These are phyloP conservation scores for Ogataea haglerorum DNA, from an alignment of 805 yeast species.

Conservation along the genomic window DNA sequence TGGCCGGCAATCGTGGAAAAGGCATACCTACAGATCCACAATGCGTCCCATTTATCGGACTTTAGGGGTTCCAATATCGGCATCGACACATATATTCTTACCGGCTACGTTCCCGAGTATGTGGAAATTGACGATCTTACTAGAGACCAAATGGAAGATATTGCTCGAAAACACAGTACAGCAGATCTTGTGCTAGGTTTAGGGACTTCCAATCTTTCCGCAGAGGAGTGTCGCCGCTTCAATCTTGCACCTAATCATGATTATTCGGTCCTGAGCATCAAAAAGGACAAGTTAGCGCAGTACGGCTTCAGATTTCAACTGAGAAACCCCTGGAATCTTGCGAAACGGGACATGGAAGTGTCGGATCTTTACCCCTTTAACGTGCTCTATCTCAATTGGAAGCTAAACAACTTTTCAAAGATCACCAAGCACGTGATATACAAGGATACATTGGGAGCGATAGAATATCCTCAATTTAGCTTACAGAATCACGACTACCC, in stretches of 20 bases:
- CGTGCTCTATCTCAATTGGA: conserved; percentile 67
- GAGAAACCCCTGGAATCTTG: conserved; percentile 45
- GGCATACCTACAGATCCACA: conserved; percentile 56
- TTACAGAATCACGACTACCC: conserved; percentile 33
- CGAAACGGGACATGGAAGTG: conserved; percentile 26
- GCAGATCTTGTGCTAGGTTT: conserved; percentile 52
- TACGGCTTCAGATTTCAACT: conserved; percentile 27
- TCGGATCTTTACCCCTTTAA: conserved; percentile 39
- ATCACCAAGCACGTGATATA: conserved; percentile 18
- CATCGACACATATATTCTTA: conserved; percentile 58
- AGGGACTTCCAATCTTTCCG: conserved; percentile 58
- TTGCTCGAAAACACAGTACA: conserved; percentile 30
- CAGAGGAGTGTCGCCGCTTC: conserved; percentile 32
- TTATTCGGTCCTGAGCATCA: conserved; percentile 53
- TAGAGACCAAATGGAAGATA: conserved; percentile 27
- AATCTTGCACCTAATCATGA: conserved; percentile 62
- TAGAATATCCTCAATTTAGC: conserved; percentile 35
- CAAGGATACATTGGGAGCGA: conserved; percentile 31
- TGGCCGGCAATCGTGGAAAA: conserved; percentile 81
- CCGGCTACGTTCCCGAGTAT: conserved; percentile 75
- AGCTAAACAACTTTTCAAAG: conserved; percentile 15
- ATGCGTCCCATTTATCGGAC: conserved; percentile 48
- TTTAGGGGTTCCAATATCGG: conserved; percentile 75
- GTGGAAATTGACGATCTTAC: conserved; percentile 34
- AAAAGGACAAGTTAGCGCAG: conserved; percentile 15